These are phyloP conservation scores for Plectranthus barbatus DNA, from an alignment of 257 asterid genomes.

Conservation along the genomic window DNA sequence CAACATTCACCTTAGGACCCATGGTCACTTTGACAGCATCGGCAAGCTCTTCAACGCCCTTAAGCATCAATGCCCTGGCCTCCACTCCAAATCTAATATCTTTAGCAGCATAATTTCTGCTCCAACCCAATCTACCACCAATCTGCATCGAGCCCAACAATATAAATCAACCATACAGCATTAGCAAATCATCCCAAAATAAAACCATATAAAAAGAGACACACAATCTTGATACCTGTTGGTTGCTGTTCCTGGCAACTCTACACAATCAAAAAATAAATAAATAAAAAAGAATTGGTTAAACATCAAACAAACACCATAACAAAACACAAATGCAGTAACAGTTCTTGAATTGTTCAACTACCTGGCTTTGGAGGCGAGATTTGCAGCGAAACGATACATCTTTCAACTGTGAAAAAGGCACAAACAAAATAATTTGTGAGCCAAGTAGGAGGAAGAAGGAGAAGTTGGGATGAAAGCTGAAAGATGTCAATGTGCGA, in stretches of 20 bases:
- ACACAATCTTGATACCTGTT: constrained; percentile 33
- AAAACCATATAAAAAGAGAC: neutral
- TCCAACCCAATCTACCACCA: constrained; percentile 55
- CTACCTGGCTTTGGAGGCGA: constrained; percentile 69
- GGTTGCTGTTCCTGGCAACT: constrained; percentile 47
- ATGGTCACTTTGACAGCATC: constrained; percentile 90
- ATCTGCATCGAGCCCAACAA: constrained; percentile 34
- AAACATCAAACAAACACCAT: neutral
- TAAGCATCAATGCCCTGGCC: constrained; percentile 84
- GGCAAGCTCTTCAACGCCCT: constrained; percentile 93
- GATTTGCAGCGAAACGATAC: constrained; percentile 83
- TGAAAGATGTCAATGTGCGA: neutral
- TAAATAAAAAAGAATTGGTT: neutral
- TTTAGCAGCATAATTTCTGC: constrained; percentile 82
- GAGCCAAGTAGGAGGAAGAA: neutral
- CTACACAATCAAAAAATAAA: constrained; percentile 26
- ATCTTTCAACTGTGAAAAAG: constrained; percentile 13
- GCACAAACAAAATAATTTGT: neutral
- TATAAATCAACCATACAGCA: neutral
- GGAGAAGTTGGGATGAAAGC: neutral
- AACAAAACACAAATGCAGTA: neutral
- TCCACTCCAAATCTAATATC: constrained; percentile 87
- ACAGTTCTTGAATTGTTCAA: neutral
- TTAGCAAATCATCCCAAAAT: neutral
- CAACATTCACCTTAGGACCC: constrained; percentile 93